Evolutionary conservation across 140 eudicot species (phyloP), one percentile per base, ranked within the genome.

Genomic region (Cichorium intybus): DNA sequence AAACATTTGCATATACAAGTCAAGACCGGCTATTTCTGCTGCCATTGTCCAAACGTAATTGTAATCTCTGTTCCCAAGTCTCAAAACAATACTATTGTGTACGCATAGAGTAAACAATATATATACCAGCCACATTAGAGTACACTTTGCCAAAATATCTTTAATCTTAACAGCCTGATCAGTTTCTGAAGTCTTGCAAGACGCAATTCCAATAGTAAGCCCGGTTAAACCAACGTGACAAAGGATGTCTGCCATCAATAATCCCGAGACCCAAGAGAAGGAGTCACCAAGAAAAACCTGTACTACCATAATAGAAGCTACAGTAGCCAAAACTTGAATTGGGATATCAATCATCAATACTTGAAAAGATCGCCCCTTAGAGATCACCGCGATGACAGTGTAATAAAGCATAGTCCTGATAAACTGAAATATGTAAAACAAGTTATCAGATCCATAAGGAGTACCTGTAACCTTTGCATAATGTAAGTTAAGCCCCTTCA

Each of bases 311-410:
- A 78, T 62, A 7, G 62, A 78, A n/a, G 84, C 83, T 2, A 73
- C 51, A 46, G 77, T 79, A 9, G 85, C 84, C 59, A 82, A 23
- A 41, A 85, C 77, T 62, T 85, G 94, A 17, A 85, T 72, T 1
- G 79, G 81, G 2, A 79, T 69, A 21, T 62, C 79, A 16, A 75
- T 70, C 70, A 62, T 45, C 61, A 78, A 48, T 7, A 78, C 85
- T 51, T 82, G 94, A 72, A 85, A 43, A 53, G 94, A 82, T 88
- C 88, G 82, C 1, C 94, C 94, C 2, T 86, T 70, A 21, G 88
- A 85, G 5, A 82, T 76, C 64, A 85, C 65, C 68, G 82, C 72
- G 20, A 79, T 70, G 22, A 85, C 88, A 15, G 74, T 76, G 33
- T 76, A 67, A 59, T 82, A 53, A 41, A 85, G 29, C 66, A 85